Base-by-base conservation (phyloP, 192 early-diverging fungal species). In the Entrophospora sp. region DNA sequence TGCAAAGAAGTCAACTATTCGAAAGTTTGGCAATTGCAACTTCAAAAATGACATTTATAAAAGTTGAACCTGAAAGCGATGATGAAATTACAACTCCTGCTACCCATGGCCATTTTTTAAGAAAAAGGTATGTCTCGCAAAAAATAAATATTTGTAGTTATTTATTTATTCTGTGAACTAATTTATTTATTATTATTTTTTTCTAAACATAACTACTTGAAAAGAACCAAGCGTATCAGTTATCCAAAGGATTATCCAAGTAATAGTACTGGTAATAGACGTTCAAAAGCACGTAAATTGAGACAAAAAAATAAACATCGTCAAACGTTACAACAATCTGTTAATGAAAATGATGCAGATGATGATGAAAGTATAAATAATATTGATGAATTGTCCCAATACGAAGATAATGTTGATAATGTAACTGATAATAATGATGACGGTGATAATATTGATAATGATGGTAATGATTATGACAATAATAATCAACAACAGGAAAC, bases 311-410 rank as follows among this genome's bases (percentile, higher is more conserved):
- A 16, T 57, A 10, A 6, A 18, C 4, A 12, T 36, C 53, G 18
- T 36, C 20, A 24, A 57, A 34, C 0, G 35, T 18, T 31, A 14
- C 32, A 35, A 30, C 32, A 35, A 30, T 57, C 53, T 20, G 32
- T 18, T 18, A 57, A 16, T 3, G 53, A 57, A 20, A 57, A 57
- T 35, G 53, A 57, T 22, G 53, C 53, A 22, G 34, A 57, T 57
- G 53, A 22, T 10, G 34, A 36, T 22, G 53, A 56, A 22, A 32
- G 4, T n/a, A n/a, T n/a, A n/a, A n/a, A n/a, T n/a, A n/a, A n/a
- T n/a, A n/a, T n/a, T n/a, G n/a, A n/a, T n/a, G n/a, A n/a, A n/a
- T n/a, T n/a, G n/a, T n/a, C n/a, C n/a, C n/a, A n/a, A n/a, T n/a
- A n/a, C n/a, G n/a, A n/a, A n/a, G n/a, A n/a, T n/a, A n/a, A n/a